phyloP scores from a whole-genome alignment of 2,329 filamentous ascomycete genomes.

The Arthrinium phaeospermum region DNA sequence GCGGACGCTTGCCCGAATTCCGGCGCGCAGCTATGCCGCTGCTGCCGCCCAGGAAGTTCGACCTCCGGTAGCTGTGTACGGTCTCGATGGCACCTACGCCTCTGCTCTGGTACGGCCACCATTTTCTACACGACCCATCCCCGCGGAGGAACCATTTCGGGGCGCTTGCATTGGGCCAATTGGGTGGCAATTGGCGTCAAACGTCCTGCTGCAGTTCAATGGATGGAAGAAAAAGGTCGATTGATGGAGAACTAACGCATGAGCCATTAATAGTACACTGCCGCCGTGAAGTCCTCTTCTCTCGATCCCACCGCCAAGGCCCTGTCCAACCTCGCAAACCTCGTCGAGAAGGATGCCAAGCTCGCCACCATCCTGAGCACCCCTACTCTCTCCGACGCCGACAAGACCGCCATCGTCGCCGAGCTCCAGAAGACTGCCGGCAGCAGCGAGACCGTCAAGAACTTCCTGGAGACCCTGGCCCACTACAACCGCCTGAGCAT shows the following conservation, averaged over 20 bases:
- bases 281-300: constrained; percentile 83
- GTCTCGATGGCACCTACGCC: constrained; percentile 97
- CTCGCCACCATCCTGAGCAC: constrained; percentile 76
- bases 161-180: constrained; percentile 24
- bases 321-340: constrained; percentile 70
- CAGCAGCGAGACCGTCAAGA: constrained; percentile 85
- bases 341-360: constrained; percentile 84
- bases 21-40: constrained; percentile 78
- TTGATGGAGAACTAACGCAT: constrained; percentile 34
- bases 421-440: constrained; percentile 81
- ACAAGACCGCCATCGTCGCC: constrained; percentile 85
- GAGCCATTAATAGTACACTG: constrained; percentile 80
- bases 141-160: not conserved
- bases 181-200: constrained; percentile 23
- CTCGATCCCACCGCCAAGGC: constrained; percentile 88
- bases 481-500: constrained; percentile 95
- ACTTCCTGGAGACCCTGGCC: constrained; percentile 88
- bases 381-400: constrained; percentile 76
- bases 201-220: not conserved
- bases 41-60: constrained; percentile 70
- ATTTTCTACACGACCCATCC: constrained; percentile 20
- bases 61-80: constrained; percentile 90
- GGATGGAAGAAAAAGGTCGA: constrained; percentile 12
- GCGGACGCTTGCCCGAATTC: constrained; percentile 62
- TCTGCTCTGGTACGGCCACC: constrained; percentile 84